Percentiles rank a stretch among this genome's conserved stretches.
Conservation (phyloP, 2,329 filamentous ascomycete species). For the Dryadomyces quercivorus region DNA sequence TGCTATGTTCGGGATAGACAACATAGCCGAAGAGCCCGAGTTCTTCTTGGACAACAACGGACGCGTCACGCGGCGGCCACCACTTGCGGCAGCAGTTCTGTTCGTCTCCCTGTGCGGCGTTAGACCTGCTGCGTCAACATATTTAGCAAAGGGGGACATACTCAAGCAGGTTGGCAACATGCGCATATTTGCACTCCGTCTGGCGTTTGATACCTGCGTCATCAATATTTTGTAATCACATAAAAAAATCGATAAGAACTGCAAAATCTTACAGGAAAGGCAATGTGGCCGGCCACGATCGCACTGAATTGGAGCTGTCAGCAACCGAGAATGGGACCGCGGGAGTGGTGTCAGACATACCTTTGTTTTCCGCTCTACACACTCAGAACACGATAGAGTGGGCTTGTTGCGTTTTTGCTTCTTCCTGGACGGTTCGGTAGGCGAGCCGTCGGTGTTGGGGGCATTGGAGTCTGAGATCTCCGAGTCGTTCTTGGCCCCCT, state of each 20-base stretch:
- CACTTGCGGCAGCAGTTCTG: conserved; percentile 30
- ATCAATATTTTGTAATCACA: neutral
- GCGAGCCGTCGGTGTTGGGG: conserved; percentile 12
- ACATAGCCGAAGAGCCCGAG: conserved; percentile 23
- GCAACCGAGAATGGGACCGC: neutral
- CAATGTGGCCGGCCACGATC: conserved; percentile 61
- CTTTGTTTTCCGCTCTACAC: conserved; percentile 74
- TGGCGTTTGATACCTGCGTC: conserved; percentile 58
- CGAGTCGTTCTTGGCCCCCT: neutral
- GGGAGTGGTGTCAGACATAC: conserved; percentile 30
- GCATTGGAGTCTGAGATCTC: neutral
- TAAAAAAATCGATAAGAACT: neutral
- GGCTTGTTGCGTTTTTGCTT: conserved; percentile 81
- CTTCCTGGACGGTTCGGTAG: conserved; percentile 38
- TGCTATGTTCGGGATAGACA: conserved; percentile 40
- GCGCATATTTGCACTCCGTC: conserved; percentile 62
- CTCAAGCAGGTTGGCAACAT: conserved; percentile 66
- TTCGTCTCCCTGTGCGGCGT: conserved; percentile 39
- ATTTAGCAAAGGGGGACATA: conserved; percentile 25
- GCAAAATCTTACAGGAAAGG: conserved; percentile 44
- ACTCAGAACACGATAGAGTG: conserved; percentile 66
- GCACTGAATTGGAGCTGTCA: conserved; percentile 44
- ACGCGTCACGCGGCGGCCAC: conserved; percentile 43
- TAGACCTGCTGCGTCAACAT: neutral
- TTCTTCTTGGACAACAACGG: conserved; percentile 39